A percentile compares a stretch with the other conserved stretches of the same genome.
Conservation (phyloP, 768 basidiomycete genomes). For the Tricholoma bakamatsutake region DNA sequence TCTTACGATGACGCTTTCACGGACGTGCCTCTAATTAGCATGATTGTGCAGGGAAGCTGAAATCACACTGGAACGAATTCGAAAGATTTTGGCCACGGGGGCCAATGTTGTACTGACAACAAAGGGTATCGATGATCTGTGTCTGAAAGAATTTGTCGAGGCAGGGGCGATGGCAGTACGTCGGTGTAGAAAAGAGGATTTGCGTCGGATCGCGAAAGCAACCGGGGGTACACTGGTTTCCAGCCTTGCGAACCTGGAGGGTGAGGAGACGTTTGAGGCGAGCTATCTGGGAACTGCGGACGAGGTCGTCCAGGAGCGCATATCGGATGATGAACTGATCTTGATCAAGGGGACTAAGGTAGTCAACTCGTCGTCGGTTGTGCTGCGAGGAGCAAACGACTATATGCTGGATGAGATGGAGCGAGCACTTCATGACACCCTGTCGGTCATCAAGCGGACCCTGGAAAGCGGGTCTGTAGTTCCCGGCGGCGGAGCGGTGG, state of each 20-base stretch:
- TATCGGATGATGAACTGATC: conserved; percentile 98
- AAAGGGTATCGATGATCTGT: conserved; percentile 97
- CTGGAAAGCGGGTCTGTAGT: conserved; percentile 94
- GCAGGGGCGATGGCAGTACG: conserved; percentile 99
- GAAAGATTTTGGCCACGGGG: conserved; percentile 92
- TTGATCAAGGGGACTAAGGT: conserved; percentile 97
- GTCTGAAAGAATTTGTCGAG: conserved; percentile 97
- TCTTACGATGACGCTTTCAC: not conserved
- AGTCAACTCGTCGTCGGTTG: conserved; percentile 87
- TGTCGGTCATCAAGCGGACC: conserved; percentile 95
- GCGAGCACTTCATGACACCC: conserved; percentile 86
- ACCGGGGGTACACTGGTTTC: conserved; percentile 93
- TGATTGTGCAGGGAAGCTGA: conserved; percentile 73
- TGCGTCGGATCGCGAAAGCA: conserved; percentile 93
- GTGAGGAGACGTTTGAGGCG: conserved; percentile 95
- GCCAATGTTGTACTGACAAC: conserved; percentile 97
- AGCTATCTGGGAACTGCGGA: conserved; percentile 88
- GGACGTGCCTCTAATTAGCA: not conserved
- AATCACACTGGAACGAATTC: conserved; percentile 91
- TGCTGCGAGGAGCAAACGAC: conserved; percentile 95
- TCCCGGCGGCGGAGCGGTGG: conserved; percentile 96
- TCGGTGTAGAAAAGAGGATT: conserved; percentile 95
- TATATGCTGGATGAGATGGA: conserved; percentile 99
- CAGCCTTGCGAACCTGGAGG: conserved; percentile 92
- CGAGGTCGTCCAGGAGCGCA: conserved; percentile 94